phyloP scores from a whole-genome alignment of 2,329 filamentous ascomycete genomes.

The Cladosporium oxysporum region DNA sequence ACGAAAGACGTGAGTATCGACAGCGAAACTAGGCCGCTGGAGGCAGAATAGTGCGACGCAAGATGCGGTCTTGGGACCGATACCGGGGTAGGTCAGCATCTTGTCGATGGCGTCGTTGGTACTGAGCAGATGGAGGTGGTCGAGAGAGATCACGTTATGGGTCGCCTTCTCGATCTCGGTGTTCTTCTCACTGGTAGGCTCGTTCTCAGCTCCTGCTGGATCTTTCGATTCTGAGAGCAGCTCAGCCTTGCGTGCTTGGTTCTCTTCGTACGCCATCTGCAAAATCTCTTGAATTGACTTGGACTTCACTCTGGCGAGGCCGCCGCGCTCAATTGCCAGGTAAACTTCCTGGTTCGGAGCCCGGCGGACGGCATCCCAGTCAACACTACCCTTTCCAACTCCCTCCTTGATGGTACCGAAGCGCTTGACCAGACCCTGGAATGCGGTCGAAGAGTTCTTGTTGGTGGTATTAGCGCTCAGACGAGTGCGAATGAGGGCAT shows the following conservation, averaged over 20 bases:
- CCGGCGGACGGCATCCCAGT: conserved; percentile 71
- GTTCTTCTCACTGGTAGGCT: conserved; percentile 54
- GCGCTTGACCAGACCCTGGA: conserved; percentile 63
- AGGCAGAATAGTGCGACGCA: conserved; percentile 67
- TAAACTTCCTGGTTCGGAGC: conserved; percentile 63
- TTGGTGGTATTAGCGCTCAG: conserved; percentile 63
- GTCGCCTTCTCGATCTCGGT: conserved; percentile 60
- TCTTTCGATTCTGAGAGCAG: conserved; percentile 43
- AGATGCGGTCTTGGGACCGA: conserved; percentile 66
- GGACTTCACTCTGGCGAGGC: conserved; percentile 70
- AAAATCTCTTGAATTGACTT: conserved; percentile 73
- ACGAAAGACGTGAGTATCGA: conserved; percentile 68
- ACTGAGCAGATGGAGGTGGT: conserved; percentile 59
- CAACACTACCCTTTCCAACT: conserved; percentile 68
- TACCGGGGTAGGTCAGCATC: conserved; percentile 61
- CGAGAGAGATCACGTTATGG: conserved; percentile 63
- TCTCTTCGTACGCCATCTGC: conserved; percentile 70
- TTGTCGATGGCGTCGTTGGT: conserved; percentile 60
- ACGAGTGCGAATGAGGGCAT: conserved; percentile 63
- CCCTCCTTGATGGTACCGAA: conserved; percentile 66
- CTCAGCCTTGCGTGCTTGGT: conserved; percentile 57
- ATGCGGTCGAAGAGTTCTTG: conserved; percentile 64
- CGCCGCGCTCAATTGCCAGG: conserved; percentile 69
- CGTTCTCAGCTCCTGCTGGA: conserved; percentile 46
- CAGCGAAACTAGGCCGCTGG: conserved; percentile 63